phyloP scores from a whole-genome alignment of 1,284 basidiomycete genomes.

The Cryptococcus sp. region DNA sequence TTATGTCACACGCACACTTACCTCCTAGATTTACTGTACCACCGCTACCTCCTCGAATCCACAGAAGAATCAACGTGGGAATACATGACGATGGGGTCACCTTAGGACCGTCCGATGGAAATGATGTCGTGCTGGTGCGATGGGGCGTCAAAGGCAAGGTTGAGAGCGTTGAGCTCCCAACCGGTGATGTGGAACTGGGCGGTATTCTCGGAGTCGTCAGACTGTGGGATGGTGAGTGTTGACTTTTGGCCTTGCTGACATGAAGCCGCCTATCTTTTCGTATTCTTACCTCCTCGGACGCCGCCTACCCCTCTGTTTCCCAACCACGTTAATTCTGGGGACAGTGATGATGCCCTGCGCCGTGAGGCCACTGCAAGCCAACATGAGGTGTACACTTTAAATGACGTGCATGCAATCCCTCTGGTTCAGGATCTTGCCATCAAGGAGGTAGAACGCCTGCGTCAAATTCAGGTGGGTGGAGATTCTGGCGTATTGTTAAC shows the following conservation, averaged over 20 bases:
- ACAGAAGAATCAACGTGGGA: constrained; percentile 34
- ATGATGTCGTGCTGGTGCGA: constrained; percentile 29
- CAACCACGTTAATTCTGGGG: constrained; percentile 15
- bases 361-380: constrained; percentile 17
- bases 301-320: constrained; percentile 32
- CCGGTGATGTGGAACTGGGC: constrained; percentile 38
- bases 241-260: constrained; percentile 1
- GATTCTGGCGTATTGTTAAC: constrained; percentile 4
- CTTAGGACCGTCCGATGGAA: constrained; percentile 24
- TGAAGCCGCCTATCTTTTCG: constrained; percentile 48
- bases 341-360: neutral
- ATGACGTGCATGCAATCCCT: constrained; percentile 44
- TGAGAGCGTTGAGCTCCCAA: constrained; percentile 23
- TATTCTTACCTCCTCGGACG: constrained; percentile 38
- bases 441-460: constrained; percentile 22
- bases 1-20: constrained; percentile 21
- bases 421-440: constrained; percentile 30
- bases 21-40: constrained; percentile 47
- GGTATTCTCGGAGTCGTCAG: constrained; percentile 49
- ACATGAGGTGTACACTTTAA: constrained; percentile 38
- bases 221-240: constrained; percentile 50
- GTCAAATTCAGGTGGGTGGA: constrained; percentile 21
- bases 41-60: constrained; percentile 44
- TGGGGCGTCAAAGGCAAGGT: constrained; percentile 48
- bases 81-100: constrained; percentile 34